These are phyloP conservation scores for Cucurbita maxima DNA, from an alignment of 306 rosid species.

Conservation along the genomic window DNA sequence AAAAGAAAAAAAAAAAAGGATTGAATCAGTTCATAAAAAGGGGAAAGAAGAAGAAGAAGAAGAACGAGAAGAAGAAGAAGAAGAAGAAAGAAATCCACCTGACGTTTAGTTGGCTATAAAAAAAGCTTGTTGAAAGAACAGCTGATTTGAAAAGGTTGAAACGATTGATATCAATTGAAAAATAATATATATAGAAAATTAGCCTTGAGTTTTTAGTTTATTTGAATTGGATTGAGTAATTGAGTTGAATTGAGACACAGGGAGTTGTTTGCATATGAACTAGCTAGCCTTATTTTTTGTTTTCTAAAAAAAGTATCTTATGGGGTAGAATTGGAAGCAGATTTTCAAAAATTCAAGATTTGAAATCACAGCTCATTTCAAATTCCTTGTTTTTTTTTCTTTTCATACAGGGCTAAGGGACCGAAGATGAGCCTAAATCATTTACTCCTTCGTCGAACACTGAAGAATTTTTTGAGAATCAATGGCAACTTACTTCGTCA, in stretches of 20 bases:
- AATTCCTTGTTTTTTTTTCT: no score
- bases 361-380: no score
- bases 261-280: background rate
- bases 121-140: background rate
- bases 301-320: no score
- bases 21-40: background rate
- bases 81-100: no score
- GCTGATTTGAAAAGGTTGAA: background rate
- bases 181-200: background rate
- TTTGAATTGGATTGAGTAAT: background rate
- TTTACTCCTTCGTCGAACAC: constrained; percentile 17
- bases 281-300: no score
- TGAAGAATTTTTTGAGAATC: constrained; percentile 18
- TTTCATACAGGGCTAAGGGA: background rate
- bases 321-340: no score
- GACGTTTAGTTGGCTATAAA: background rate
- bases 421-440: constrained; percentile 33
- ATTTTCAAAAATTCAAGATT: no score
- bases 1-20: background rate
- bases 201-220: background rate
- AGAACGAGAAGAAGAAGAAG: no score
- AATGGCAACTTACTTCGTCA: constrained; percentile 13
- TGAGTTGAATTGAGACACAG: background rate
- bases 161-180: background rate
- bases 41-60: background rate